A percentile compares a stretch with the other conserved stretches of the same genome.
phyloP scores from a whole-genome alignment of 2,329 filamentous ascomycete species.

The Aspergillus neotritici region DNA sequence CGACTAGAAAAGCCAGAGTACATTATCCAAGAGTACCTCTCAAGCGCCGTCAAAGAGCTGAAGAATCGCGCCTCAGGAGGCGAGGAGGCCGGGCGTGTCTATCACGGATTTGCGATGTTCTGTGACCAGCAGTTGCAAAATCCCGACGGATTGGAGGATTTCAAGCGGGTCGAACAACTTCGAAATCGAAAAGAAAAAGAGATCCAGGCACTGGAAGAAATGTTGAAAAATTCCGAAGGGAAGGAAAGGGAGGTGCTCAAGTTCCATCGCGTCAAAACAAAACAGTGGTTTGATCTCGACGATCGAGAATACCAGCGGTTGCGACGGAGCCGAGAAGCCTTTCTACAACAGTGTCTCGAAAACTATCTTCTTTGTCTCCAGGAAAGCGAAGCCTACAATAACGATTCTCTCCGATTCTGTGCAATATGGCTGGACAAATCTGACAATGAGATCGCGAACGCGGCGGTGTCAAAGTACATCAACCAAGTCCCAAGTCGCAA shows the following conservation, averaged over 20 bases:
- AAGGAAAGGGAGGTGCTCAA: slow-evolving; percentile 54
- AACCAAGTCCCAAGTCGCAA: slow-evolving; percentile 77
- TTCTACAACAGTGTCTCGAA: slow-evolving; percentile 81
- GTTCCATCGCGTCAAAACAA: slow-evolving; percentile 64
- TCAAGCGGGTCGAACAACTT: slow-evolving; percentile 71
- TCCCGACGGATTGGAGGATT: slow-evolving; percentile 75
- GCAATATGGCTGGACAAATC: slow-evolving; percentile 90
- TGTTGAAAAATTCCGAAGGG: slow-evolving; percentile 46
- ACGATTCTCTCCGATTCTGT: slow-evolving; percentile 84
- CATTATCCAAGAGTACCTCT: slow-evolving; percentile 81
- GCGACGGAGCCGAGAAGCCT: slow-evolving; percentile 68
- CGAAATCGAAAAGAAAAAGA: slow-evolving; percentile 77
- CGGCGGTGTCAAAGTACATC: slow-evolving; percentile 66
- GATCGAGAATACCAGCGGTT: slow-evolving; percentile 78
- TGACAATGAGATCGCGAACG: slow-evolving; percentile 68
- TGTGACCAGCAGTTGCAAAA: slow-evolving; percentile 93
- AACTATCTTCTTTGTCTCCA: slow-evolving; percentile 84
- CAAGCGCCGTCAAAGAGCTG: slow-evolving; percentile 76
- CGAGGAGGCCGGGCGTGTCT: slow-evolving; percentile 76
- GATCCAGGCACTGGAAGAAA: slow-evolving; percentile 63
- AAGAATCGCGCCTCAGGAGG: slow-evolving; percentile 58
- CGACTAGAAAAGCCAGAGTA: slow-evolving; percentile 84
- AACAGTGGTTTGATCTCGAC: slow-evolving; percentile 85
- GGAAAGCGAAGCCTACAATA: slow-evolving; percentile 82
- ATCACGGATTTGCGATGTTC: slow-evolving; percentile 90